Percentiles rank a stretch among this genome's conserved stretches.
These are phyloP conservation scores for Begonia fuchsioides DNA, from an alignment of 306 rosid species.

Conservation along the genomic window DNA sequence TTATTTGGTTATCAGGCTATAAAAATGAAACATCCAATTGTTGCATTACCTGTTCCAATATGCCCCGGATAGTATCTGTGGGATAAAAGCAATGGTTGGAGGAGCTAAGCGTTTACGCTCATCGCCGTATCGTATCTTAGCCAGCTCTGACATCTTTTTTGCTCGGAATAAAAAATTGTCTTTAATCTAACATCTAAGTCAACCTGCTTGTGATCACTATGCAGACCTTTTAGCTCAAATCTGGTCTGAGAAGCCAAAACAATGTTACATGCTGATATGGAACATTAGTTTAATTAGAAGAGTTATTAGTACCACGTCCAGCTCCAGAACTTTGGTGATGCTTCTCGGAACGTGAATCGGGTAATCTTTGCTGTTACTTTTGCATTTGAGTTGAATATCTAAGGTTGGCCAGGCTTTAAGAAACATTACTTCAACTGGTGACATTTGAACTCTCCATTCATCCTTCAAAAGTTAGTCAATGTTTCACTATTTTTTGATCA, in stretches of 20 bases:
- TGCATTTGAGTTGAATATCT: slow-evolving; percentile 20
- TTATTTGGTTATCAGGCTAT: no score
- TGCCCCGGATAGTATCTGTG: background rate
- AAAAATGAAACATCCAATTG: no score
- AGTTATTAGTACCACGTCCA: slow-evolving; percentile 25
- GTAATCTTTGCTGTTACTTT: slow-evolving; percentile 31
- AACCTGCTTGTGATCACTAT: no score
- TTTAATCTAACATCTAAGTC: no score
- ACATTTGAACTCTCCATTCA: slow-evolving; percentile 33
- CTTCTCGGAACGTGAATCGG: slow-evolving; percentile 32
- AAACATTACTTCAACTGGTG: slow-evolving; percentile 24
- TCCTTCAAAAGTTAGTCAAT: slow-evolving; percentile 13
- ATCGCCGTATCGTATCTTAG: slow-evolving; percentile 18
- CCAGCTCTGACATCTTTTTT: slow-evolving; percentile 15
- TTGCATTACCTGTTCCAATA: no score
- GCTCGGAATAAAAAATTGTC: background rate
- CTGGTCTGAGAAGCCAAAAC: background rate
- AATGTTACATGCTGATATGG: slow-evolving; percentile 19
- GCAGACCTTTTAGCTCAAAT: background rate
- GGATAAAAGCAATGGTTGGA: slow-evolving; percentile 21
- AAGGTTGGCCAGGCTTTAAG: slow-evolving; percentile 15
- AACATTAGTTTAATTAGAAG: no score
- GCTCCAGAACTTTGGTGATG: slow-evolving; percentile 24
- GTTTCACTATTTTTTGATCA: no score
- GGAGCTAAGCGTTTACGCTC: slow-evolving; percentile 13